Evolutionary conservation across 345 rosid species (phyloP).

Genomic region (Citrus medica): DNA sequence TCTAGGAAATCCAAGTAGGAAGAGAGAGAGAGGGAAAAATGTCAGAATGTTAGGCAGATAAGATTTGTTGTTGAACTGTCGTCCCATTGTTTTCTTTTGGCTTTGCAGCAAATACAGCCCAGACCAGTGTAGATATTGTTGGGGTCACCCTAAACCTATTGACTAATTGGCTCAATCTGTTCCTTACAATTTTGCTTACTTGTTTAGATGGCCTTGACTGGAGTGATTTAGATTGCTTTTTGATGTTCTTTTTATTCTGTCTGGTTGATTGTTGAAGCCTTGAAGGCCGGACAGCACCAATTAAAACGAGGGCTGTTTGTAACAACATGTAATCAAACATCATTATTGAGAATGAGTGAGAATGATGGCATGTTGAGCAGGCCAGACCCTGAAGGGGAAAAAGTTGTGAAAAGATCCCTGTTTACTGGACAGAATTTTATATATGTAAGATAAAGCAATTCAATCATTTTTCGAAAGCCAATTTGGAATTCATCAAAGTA

Average conservation of each 20-base stretch:
- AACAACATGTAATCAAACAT: not conserved
- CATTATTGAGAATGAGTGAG: not conserved
- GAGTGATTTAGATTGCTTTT: not conserved
- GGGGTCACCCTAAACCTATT: not conserved
- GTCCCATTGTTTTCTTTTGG: too few relatives aligned
- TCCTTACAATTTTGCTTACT: not conserved
- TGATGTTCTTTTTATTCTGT: too few relatives aligned
- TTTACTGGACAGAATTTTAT: not conserved
- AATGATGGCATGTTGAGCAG: conserved; percentile 2
- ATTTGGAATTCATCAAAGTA: not conserved
- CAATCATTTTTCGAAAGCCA: not conserved
- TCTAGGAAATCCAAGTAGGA: conserved; percentile 48
- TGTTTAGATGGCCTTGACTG: not conserved
- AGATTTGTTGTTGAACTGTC: not conserved
- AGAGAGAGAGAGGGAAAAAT: not conserved
- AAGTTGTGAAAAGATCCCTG: not conserved
- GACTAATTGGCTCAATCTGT: not conserved
- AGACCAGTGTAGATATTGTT: too few relatives aligned
- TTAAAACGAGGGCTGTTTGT: too few relatives aligned
- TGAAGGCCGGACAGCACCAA: not conserved
- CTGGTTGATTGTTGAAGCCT: too few relatives aligned
- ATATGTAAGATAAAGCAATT: not conserved
- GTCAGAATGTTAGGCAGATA: not conserved
- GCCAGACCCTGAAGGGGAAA: not conserved
- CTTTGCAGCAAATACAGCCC: too few relatives aligned